Evolutionary conservation across 2,329 filamentous ascomycete genomes (phyloP).

Genomic region (Botrytis fabae): DNA sequence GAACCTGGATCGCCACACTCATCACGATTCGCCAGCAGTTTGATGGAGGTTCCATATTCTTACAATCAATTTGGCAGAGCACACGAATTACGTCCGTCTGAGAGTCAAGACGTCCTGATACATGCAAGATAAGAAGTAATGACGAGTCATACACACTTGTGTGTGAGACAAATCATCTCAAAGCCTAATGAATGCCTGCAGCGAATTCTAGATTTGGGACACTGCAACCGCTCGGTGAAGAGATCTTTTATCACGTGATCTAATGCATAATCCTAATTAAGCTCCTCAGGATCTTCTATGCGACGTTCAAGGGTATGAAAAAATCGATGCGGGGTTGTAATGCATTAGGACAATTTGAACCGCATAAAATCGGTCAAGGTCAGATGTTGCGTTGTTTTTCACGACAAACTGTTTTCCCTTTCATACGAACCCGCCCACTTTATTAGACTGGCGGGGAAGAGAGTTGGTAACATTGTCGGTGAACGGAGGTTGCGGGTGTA

Average conservation of each 20-base stretch:
- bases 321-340: constrained; percentile 9
- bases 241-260: neutral
- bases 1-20: neutral
- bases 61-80: neutral
- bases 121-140: constrained; percentile 1
- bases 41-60: constrained; percentile 6
- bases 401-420: constrained; percentile 16
- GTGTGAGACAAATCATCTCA: neutral
- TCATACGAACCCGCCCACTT: constrained; percentile 14
- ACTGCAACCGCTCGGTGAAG: neutral
- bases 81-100: neutral
- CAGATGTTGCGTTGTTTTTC: constrained; percentile 18
- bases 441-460: constrained; percentile 18
- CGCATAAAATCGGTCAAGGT: constrained; percentile 23
- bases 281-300: neutral
- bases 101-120: constrained; percentile 12
- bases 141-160: neutral
- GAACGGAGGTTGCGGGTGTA: constrained; percentile 15
- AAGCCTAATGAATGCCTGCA: neutral
- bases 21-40: constrained; percentile 9
- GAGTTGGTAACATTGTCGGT: constrained; percentile 17
- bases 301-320: constrained; percentile 16
- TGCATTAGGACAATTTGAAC: constrained; percentile 13
- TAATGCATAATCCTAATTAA: neutral
- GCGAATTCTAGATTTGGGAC: neutral